Evolutionary conservation across 2,329 filamentous ascomycete genomes (phyloP), one percentile per base, ranked within the genome.

Genomic region (Setomelanomma holmii): DNA sequence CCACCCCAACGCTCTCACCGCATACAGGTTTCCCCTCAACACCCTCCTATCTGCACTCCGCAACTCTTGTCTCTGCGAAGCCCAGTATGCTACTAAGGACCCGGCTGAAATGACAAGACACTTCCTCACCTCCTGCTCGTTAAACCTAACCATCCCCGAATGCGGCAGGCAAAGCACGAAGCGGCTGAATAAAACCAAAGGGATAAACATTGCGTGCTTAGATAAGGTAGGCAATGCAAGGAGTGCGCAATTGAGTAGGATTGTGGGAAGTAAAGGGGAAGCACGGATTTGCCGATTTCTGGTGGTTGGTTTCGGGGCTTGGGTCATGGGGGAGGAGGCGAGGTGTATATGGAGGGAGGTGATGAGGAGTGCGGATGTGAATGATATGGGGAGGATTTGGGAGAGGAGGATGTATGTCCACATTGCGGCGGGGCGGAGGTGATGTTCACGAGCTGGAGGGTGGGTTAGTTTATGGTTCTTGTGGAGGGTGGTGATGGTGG

Each of bases 331-430:
- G 4, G 7, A 12, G 17, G 16, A 22, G 14, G 27, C 27, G 14
- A 30, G 3, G 14, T 30, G 27, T 3, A 71, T 60, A 35, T 69
- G 67, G 1, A 68, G 50, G 33, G 68, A 55, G 3, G 70, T 60
- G 4, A 71, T 43, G 44, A 72, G 71, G 1, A 73, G 55, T 4
- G 56, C 53, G 1, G 51, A 54, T 8, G 69, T 62, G 27, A 72
- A 67, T 21, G 60, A 61, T 1, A 69, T 65, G 0, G 69, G 69
- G 2, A 73, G 55, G 20, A 65, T 69, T 35, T 71, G 67, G 27
- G 61, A 56, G 5, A 73, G 58, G 4, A 67, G 10, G n/a, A 69
- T 61, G 30, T 63, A 73, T 1, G 61, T 59, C 3, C 60, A 38
- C 50, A 64, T 64, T 4, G 21, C 51, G 8, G 47, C 41, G 2